phyloP scores from a whole-genome alignment of 495 filamentous ascomycete species.

The Hyaloscypha hepaticicola region DNA sequence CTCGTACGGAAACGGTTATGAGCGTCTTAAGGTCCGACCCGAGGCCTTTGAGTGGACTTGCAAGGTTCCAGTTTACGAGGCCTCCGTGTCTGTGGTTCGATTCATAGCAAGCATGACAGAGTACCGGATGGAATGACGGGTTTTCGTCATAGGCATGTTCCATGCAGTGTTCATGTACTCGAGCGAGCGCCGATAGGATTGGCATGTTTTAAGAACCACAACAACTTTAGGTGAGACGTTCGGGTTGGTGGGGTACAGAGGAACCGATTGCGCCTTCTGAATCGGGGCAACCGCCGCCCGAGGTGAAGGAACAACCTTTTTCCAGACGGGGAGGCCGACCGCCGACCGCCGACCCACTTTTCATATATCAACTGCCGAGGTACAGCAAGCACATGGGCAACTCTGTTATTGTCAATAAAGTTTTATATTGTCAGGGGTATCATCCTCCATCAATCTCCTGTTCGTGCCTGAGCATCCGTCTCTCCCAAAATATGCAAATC shows the following conservation, averaged over 20 bases:
- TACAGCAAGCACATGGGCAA: no score
- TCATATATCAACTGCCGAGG: neutral
- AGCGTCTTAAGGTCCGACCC: neutral
- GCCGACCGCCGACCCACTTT: neutral
- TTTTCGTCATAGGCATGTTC: neutral
- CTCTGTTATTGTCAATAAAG: neutral
- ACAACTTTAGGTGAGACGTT: neutral
- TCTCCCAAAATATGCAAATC: no score
- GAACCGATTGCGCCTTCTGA: no score
- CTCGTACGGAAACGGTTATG: neutral
- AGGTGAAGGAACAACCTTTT: neutral
- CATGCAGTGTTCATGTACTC: no score
- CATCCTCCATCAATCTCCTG: no score
- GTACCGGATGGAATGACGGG: neutral
- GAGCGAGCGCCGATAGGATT: neutral
- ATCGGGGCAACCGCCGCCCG: conserved; percentile 3
- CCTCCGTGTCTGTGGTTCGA: neutral
- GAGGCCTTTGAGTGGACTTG: neutral
- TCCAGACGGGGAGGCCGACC: conserved; percentile 2
- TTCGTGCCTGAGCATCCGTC: no score
- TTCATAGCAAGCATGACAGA: neutral
- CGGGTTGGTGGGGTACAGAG: neutral
- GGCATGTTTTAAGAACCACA: no score
- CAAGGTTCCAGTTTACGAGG: neutral
- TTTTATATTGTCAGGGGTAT: neutral